Evolutionary conservation across 257 asterid genomes (phyloP).

Genomic region (Penstemon newberryi): DNA sequence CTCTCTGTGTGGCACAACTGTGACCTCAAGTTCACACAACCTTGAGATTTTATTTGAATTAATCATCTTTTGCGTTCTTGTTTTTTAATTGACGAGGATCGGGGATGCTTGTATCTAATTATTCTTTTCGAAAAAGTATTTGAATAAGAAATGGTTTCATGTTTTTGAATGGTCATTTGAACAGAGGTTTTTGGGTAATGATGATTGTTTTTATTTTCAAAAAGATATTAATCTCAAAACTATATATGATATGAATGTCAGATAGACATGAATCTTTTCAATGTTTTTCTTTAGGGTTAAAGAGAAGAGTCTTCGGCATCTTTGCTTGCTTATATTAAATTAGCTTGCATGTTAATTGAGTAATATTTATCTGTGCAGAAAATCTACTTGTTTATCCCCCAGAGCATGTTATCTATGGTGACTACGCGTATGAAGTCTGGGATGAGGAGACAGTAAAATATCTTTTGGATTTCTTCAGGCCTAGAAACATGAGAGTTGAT

Average conservation of each 20-base stretch:
- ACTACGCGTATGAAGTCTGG: conserved; percentile 86
- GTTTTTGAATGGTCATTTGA: conserved; percentile 4
- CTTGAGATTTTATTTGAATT: conserved; percentile 3
- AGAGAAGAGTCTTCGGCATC: conserved; percentile 14
- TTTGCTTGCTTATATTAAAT: conserved; percentile 23
- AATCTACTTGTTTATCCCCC: conserved; percentile 90
- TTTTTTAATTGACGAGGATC: background rate
- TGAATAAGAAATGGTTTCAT: background rate
- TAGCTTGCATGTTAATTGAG: conserved; percentile 18
- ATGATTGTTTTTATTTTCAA: conserved; percentile 20
- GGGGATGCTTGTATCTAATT: conserved; percentile 3
- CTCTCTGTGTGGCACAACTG: background rate
- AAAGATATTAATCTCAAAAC: conserved; percentile 8
- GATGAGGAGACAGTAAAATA: conserved; percentile 69
- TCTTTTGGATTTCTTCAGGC: conserved; percentile 72
- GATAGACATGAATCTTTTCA: background rate
- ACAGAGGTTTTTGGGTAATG: background rate
- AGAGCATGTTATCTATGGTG: conserved; percentile 82
- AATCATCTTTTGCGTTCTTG: conserved; percentile 11
- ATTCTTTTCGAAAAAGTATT: background rate
- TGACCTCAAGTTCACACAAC: background rate
- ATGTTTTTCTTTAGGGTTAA: background rate
- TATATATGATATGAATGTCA: background rate
- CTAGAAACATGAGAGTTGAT: conserved; percentile 95
- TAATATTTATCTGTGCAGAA: conserved; percentile 50